These are phyloP conservation scores for Zostera marina DNA, from an alignment of 116 monocot species.

Conservation along the genomic window DNA sequence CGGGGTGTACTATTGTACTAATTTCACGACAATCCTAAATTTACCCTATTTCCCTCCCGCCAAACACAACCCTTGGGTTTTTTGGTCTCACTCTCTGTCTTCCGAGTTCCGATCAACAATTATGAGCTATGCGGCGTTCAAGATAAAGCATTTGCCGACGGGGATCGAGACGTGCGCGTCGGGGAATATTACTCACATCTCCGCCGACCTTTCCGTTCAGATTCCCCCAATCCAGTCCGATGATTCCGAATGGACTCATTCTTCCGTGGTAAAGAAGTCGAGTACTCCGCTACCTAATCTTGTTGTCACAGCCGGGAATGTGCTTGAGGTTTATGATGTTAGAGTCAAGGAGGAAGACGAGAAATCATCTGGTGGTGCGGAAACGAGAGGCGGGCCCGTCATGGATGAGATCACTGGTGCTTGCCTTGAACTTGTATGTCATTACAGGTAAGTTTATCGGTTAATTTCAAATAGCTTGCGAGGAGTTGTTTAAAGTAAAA, in stretches of 20 bases:
- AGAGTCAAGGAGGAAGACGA: constrained; percentile 57
- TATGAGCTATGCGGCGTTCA: constrained; percentile 97
- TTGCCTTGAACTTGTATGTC: constrained; percentile 73
- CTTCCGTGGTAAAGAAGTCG: constrained; percentile 4
- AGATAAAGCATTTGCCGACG: constrained; percentile 90
- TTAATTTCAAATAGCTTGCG: no score
- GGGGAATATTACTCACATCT: constrained; percentile 61
- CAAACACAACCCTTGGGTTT: background rate
- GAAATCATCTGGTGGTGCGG: constrained; percentile 1
- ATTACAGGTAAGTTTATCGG: constrained; percentile 38
- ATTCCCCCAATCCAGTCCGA: constrained; percentile 20
- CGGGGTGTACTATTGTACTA: no score
- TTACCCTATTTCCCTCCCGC: no score
- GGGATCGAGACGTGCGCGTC: constrained; percentile 87
- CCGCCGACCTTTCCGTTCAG: constrained; percentile 21
- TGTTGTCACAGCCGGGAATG: constrained; percentile 54
- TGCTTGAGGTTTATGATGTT: constrained; percentile 74
- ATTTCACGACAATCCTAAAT: no score
- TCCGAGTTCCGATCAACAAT: background rate
- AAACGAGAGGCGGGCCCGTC: constrained; percentile 20
- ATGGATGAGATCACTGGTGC: constrained; percentile 65
- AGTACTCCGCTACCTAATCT: constrained; percentile 51
- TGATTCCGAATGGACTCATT: constrained; percentile 25
- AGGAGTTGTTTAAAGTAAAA: no score
- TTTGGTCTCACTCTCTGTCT: constrained; percentile 4